These are phyloP conservation scores for Mycena maculata DNA, from an alignment of 768 basidiomycete species.

Conservation along the genomic window DNA sequence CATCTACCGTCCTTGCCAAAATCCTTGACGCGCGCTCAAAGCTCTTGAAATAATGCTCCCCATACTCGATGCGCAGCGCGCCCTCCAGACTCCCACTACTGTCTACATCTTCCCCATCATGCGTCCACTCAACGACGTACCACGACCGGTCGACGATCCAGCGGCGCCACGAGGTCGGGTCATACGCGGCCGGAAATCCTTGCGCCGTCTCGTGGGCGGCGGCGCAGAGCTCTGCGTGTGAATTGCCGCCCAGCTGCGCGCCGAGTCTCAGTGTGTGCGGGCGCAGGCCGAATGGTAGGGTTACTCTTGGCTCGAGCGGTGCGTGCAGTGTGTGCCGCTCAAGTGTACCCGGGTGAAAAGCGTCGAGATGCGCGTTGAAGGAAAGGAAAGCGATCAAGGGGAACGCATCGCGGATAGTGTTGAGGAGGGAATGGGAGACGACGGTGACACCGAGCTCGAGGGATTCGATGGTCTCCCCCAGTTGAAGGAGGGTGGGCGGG, in stretches of 20 bases:
- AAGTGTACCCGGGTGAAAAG: conserved; percentile 35
- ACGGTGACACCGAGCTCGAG: conserved; percentile 35
- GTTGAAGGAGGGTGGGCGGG: conserved; percentile 26
- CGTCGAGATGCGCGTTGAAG: conserved; percentile 37
- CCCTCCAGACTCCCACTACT: background rate
- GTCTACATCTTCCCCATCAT: background rate
- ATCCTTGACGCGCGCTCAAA: conserved; percentile 28
- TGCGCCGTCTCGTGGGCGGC: conserved; percentile 5
- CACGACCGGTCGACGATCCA: conserved; percentile 32
- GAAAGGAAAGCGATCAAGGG: conserved; percentile 32
- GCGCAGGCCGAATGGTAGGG: background rate
- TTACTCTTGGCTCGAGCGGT: background rate
- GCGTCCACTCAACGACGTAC: conserved; percentile 25
- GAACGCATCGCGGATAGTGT: conserved; percentile 23
- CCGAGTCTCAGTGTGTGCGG: conserved; percentile 10
- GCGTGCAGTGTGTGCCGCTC: background rate
- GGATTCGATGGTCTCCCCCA: background rate
- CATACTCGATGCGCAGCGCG: conserved; percentile 21
- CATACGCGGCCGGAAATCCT: conserved; percentile 20
- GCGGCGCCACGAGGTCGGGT: conserved; percentile 30
- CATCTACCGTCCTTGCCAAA: background rate
- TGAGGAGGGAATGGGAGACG: conserved; percentile 33
- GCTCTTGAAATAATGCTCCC: conserved; percentile 27
- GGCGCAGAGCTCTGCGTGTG: background rate
- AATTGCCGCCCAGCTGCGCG: conserved; percentile 12